These are phyloP conservation scores for Neurospora sublineolata DNA, from an alignment of 495 filamentous ascomycete genomes.

Conservation along the genomic window DNA sequence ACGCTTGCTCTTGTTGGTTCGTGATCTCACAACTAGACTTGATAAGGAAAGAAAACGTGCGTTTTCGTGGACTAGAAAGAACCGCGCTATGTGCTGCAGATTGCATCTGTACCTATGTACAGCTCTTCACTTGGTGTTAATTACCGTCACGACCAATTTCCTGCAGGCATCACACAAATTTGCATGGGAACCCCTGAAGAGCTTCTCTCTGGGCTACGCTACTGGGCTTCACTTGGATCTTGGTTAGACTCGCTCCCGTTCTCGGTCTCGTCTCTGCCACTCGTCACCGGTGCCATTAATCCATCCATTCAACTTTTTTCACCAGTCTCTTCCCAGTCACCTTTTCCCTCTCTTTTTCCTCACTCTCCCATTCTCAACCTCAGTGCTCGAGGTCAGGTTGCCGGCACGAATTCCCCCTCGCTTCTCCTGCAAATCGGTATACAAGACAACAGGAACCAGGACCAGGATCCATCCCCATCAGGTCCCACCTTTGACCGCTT, in stretches of 20 bases:
- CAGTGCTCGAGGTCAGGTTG: neutral
- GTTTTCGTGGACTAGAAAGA: too few species aligned
- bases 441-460: neutral
- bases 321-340: slow-evolving; percentile 1
- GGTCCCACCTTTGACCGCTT: neutral
- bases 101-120: neutral
- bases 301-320: neutral
- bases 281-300: neutral
- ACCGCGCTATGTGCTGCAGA: neutral
- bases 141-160: neutral
- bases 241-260: neutral
- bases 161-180: neutral
- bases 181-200: neutral
- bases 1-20: too few species aligned
- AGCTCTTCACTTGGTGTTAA: neutral
- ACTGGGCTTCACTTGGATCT: neutral
- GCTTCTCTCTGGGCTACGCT: neutral
- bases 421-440: neutral
- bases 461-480: neutral
- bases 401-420: neutral
- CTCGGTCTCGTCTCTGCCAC: neutral
- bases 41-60: too few species aligned
- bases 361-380: neutral
- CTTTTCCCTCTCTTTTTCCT: slow-evolving; percentile 2
- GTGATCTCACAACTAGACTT: too few species aligned